Evolutionary conservation across 768 basidiomycete species (phyloP), one percentile per base, ranked within the genome.

Genomic region (Filobasidium floriforme): DNA sequence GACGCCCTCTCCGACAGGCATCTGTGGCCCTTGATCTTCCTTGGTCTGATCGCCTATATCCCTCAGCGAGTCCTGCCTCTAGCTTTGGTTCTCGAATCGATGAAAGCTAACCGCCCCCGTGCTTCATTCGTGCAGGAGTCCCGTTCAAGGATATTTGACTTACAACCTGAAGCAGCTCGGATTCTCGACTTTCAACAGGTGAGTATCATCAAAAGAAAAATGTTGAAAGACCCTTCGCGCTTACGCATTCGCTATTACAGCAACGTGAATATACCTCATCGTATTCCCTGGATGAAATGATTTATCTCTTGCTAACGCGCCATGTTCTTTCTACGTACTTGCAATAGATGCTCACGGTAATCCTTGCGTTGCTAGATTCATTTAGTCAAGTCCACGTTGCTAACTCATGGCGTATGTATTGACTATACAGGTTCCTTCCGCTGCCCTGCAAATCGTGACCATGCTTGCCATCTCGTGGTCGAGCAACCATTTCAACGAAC

Each of bases 91-190:
- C 19, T 59, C 59, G 5, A 9, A 40, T n/a, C 18, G 11, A n/a
- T 3, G 59, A 40, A 9, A 19, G 41, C 32, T 59, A 9, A 59
- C 5, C 19, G 18, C 29, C 41, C 18, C 40, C 37, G 5, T 41
- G 84, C 83, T 87, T 7, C 86, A 86, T 7, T 81, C 82, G n/a
- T 80, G 80, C 0, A 37, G 32, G 32, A 37, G 32, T 9, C 83
- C 86, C 7, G 85, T 86, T 24, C 83, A 85, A 60, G 82, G 80
- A 6, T 88, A 88, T 72, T 82, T 88, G 52, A 87, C 86, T 0
- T 81, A 88, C 0, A 83, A 84, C 22, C 81, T 88, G 14, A 83
- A 84, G 19, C 81, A 43, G 63, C 80, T 88, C 63, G 86, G 87
- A 18, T 89, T 86, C 77, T 81, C 78, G 60, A 88, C 87, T 0